Evolutionary conservation across 2,329 filamentous ascomycete genomes (phyloP), one percentile per base, ranked within the genome.

Genomic region (Colletotrichum lupini): DNA sequence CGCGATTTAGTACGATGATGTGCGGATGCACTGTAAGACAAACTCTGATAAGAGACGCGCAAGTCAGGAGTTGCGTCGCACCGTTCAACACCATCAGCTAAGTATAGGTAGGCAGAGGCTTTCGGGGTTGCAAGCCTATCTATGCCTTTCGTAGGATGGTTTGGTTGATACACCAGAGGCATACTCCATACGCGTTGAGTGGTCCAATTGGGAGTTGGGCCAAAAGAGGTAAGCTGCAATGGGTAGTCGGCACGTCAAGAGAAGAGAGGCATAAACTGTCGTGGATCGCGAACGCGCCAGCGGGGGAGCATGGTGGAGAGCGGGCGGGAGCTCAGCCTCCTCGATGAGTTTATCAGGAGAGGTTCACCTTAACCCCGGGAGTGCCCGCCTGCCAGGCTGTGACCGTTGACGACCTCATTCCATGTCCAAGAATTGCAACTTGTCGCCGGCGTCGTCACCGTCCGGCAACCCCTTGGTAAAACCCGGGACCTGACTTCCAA

Each of bases 341-440:
- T 22, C 32, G 46, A 56, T 42, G 70, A 70, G 55, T 56, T 46
- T 70, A 73, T 70, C 60, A 65, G 46, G 55, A 63, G 68, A 62
- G 28, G n/a, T 64, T 53, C 57, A 26, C 57, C 16, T 37, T 66
- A n/a, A 37, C 35, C 12, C 61, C 67, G 53, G 52, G 30, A 42
- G 57, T 59, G 65, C 37, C 56, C 52, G 69, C 57, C 28, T n/a
- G 53, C 28, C 35, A 19, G 12, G 28, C n/a, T 19, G 56, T 53
- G 57, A 42, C 37, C 37, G 37, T 42, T 42, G 37, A 28, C 42
- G 22, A 28, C 46, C 42, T 62, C 65, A 37, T 16, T 60, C 66
- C 49, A 52, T 5, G 42, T 46, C 28, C 14, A 28, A 63, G 60
- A 63, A 4, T 6, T 63, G 37, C 8, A 42, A 42, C 37, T 19